phyloP scores from a whole-genome alignment of 2,329 filamentous ascomycete species.

The Cryphonectria carpinicola region DNA sequence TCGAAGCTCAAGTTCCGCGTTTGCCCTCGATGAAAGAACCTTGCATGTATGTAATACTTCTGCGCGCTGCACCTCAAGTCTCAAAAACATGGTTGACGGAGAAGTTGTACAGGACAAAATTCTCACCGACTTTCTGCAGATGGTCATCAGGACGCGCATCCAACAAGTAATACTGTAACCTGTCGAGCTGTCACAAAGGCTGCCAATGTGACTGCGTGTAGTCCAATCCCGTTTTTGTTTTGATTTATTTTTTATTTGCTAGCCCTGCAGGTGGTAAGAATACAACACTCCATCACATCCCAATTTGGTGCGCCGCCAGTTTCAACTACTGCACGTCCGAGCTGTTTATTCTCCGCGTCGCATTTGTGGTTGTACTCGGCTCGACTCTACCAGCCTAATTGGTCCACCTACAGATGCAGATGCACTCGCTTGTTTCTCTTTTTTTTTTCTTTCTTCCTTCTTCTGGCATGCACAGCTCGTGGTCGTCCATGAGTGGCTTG shows the following conservation, averaged over 20 bases:
- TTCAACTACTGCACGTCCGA: conserved; percentile 1
- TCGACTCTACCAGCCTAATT: background rate
- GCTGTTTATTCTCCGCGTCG: background rate
- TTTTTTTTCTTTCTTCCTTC: too few relatives aligned
- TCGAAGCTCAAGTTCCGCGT: background rate
- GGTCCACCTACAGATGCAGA: background rate
- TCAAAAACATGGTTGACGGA: background rate
- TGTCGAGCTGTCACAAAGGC: background rate
- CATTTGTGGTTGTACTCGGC: background rate
- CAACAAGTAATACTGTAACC: background rate
- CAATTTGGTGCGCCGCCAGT: background rate
- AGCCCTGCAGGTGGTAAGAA: background rate
- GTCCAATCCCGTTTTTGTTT: too few relatives aligned
- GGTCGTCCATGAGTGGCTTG: conserved; percentile 1
- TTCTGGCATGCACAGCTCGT: background rate
- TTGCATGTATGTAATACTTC: background rate
- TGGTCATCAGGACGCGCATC: background rate
- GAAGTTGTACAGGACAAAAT: background rate
- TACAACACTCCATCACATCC: background rate
- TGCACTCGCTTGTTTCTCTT: background rate
- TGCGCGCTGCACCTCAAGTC: background rate
- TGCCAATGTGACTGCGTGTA: background rate
- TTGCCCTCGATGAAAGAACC: background rate
- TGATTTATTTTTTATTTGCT: too few relatives aligned
- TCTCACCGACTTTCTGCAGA: background rate